A percentile compares a stretch with the other conserved stretches of the same genome.
Evolutionary conservation across 1,139 yeast species (phyloP).

Genomic region (Lodderomyces parapsilosis): DNA sequence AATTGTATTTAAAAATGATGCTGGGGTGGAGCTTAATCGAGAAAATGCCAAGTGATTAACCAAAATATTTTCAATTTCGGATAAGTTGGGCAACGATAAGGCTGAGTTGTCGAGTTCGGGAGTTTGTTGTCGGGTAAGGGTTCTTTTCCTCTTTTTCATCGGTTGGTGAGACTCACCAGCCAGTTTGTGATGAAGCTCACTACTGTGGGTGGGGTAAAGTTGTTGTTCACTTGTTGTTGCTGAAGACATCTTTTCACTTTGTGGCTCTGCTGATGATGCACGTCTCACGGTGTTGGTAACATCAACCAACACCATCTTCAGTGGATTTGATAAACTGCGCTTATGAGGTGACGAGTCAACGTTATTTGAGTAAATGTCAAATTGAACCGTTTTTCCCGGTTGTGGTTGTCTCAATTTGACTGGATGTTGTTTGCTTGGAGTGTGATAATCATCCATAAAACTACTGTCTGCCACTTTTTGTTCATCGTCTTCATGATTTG

Average conservation of each 20-base stretch:
- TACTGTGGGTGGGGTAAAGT: no score
- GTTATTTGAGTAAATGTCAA: slow-evolving; percentile 12
- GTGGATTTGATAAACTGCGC: slow-evolving; percentile 11
- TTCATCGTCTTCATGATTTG: background rate
- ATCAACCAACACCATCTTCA: slow-evolving; percentile 19
- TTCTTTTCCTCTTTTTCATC: slow-evolving; percentile 10
- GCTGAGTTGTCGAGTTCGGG: slow-evolving; percentile 19
- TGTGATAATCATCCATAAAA: slow-evolving; percentile 9
- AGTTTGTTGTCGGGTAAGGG: slow-evolving; percentile 5
- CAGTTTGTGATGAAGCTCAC: background rate
- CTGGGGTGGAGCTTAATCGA: slow-evolving; percentile 81
- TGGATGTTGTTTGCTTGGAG: slow-evolving; percentile 13
- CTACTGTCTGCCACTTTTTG: background rate
- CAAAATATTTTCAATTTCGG: slow-evolving; percentile 60
- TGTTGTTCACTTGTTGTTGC: background rate
- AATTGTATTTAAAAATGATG: slow-evolving; percentile 63
- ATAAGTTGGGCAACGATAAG: slow-evolving; percentile 36
- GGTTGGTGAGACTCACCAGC: slow-evolving; percentile 3
- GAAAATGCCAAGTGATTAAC: slow-evolving; percentile 90
- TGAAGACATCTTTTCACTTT: slow-evolving; percentile 7
- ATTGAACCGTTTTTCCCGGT: slow-evolving; percentile 1
- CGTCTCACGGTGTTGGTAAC: slow-evolving; percentile 24
- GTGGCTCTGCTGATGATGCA: slow-evolving; percentile 33
- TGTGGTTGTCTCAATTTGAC: slow-evolving; percentile 2
- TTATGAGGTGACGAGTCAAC: slow-evolving; percentile 6